A percentile compares a stretch with the other conserved stretches of the same genome.
Conservation (phyloP, 2,329 filamentous ascomycete genomes). For the Hymenoscyphus occultus region DNA sequence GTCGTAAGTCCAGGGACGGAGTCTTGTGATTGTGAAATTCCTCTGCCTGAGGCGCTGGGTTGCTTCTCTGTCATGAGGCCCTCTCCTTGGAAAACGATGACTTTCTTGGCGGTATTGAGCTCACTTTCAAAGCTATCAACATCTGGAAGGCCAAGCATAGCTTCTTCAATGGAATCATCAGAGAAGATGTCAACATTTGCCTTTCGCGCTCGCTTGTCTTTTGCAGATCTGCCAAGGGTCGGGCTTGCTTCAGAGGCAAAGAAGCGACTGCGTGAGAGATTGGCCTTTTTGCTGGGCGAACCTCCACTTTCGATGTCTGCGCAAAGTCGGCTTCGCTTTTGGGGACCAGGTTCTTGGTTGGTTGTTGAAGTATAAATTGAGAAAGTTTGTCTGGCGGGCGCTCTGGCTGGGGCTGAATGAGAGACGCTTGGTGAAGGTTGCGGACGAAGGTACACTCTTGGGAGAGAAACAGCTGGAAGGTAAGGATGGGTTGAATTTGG, state of each 20-base stretch:
- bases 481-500: conserved; percentile 54
- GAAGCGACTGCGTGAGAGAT: conserved; percentile 46
- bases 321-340: conserved; percentile 51
- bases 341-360: conserved; percentile 44
- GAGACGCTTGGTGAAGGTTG: conserved; percentile 33
- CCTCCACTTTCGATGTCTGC: conserved; percentile 42
- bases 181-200: conserved; percentile 49
- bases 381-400: background rate
- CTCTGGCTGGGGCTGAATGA: conserved; percentile 36
- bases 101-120: conserved; percentile 22
- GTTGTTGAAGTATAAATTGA: conserved; percentile 42
- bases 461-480: conserved; percentile 52
- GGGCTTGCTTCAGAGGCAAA: conserved; percentile 44
- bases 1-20: conserved; percentile 26
- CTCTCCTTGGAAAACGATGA: conserved; percentile 28
- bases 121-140: conserved; percentile 22
- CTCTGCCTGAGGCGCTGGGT: background rate
- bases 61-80: background rate
- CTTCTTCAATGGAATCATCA: conserved; percentile 50
- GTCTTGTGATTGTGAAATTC: conserved; percentile 22
- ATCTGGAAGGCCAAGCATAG: conserved; percentile 45
- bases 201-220: conserved; percentile 40
- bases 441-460: conserved; percentile 31
- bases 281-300: conserved; percentile 33
- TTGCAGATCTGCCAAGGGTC: conserved; percentile 36